Conservation (phyloP, 257 asterid genomes). For the Osmanthus fragrans region DNA sequence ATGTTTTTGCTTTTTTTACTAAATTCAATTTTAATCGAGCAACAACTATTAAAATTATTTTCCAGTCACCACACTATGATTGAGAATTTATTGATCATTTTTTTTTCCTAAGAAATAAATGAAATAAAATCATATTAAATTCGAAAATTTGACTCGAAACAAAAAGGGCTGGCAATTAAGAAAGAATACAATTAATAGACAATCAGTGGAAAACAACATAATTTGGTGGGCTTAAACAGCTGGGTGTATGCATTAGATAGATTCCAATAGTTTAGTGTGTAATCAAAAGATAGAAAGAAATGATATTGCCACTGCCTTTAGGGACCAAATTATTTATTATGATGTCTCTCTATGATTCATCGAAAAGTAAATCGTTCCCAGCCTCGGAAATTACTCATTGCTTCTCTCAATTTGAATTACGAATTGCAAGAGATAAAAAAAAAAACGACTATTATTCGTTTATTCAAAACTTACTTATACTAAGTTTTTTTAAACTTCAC, state of each 20-base stretch:
- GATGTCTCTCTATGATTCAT: slow-evolving; percentile 4
- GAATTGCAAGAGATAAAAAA: not conserved
- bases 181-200: not conserved
- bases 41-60: not conserved
- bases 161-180: slow-evolving; percentile 10
- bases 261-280: slow-evolving; percentile 8
- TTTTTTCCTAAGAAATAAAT: not conserved
- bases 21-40: no score
- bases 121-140: not conserved
- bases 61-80: not conserved
- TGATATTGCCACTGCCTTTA: slow-evolving; percentile 41
- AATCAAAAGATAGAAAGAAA: slow-evolving; percentile 19
- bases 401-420: not conserved
- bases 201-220: slow-evolving; percentile 31
- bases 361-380: no score
- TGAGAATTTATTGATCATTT: not conserved
- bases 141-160: not conserved
- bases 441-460: not conserved
- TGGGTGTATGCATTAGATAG: slow-evolving; percentile 10
- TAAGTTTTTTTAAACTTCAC: not conserved
- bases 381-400: not conserved
- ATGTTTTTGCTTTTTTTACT: not conserved
- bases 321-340: slow-evolving; percentile 53
- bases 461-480: not conserved
- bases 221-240: slow-evolving; percentile 28